A percentile compares a stretch with the other conserved stretches of the same genome.
phyloP scores from a whole-genome alignment of 768 basidiomycete genomes.

The Tricholoma furcatifolium region DNA sequence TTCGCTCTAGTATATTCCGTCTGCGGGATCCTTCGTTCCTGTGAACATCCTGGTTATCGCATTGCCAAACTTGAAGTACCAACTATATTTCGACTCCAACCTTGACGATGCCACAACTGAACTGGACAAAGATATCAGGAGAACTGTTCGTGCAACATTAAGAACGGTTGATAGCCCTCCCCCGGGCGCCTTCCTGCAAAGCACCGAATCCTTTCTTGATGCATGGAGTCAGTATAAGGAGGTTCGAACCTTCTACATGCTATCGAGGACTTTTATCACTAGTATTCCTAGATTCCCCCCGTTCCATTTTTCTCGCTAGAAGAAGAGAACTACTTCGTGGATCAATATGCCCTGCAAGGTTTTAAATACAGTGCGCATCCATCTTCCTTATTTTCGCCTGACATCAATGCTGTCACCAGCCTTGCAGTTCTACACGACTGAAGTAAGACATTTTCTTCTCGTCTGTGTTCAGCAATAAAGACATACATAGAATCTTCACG shows the following conservation, averaged over 20 bases:
- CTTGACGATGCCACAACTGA: conserved; percentile 50
- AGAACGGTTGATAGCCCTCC: conserved; percentile 54
- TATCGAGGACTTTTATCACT: neutral
- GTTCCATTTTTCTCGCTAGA: conserved; percentile 57
- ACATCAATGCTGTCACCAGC: conserved; percentile 33
- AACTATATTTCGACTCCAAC: conserved; percentile 56
- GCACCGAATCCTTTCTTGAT: conserved; percentile 45
- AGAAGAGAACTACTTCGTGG: conserved; percentile 72
- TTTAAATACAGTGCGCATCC: conserved; percentile 53
- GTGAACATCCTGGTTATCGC: conserved; percentile 34
- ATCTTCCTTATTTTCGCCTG: neutral
- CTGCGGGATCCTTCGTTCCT: conserved; percentile 46
- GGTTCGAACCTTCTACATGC: conserved; percentile 22
- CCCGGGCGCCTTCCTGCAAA: conserved; percentile 53
- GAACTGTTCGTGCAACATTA: conserved; percentile 56
- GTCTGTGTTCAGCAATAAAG: neutral
- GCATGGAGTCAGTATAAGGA: conserved; percentile 50
- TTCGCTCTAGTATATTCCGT: conserved; percentile 56
- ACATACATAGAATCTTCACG: conserved; percentile 36
- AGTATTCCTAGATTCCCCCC: conserved; percentile 49
- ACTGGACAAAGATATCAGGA: conserved; percentile 53
- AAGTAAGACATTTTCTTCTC: conserved; percentile 32
- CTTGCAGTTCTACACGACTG: conserved; percentile 61
- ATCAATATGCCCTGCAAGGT: conserved; percentile 56
- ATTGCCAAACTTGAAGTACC: conserved; percentile 60